Evolutionary conservation across 176 grass and related monocot genomes (phyloP).

Genomic region (Guadua angustifolia): DNA sequence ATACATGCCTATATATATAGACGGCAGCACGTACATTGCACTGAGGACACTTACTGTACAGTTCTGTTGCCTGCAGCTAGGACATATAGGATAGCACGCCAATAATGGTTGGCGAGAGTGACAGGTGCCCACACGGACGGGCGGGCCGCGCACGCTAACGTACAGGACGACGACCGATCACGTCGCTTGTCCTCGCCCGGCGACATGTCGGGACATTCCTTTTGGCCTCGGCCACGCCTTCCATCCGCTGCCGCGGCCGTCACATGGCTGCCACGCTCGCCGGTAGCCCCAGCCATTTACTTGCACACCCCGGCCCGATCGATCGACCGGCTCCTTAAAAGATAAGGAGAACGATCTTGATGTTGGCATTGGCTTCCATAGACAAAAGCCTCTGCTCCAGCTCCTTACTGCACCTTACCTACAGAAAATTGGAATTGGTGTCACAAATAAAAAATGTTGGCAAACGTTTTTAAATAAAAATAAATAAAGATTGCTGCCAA

Average conservation of each 20-base stretch:
- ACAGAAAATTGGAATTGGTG: no score
- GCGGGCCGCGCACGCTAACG: not conserved
- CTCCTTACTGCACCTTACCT: no score
- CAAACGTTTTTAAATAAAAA: no score
- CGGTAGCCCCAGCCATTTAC: constrained; percentile 16
- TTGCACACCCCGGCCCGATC: not conserved
- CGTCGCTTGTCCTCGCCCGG: constrained; percentile 39
- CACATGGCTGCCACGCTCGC: constrained; percentile 33
- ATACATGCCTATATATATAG: no score
- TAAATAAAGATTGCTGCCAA: no score
- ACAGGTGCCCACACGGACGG: not conserved
- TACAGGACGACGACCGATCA: constrained; percentile 40
- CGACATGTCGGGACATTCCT: constrained; percentile 60
- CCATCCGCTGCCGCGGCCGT: not conserved
- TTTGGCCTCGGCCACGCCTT: not conserved
- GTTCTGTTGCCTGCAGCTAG: not conserved
- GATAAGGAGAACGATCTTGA: no score
- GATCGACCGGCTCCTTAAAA: not conserved
- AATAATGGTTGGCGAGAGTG: constrained; percentile 10
- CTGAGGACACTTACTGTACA: not conserved
- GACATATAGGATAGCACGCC: not conserved
- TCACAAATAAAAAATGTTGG: no score
- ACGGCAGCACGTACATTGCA: not conserved
- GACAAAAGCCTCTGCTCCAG: no score
- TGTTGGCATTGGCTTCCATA: no score